Percentiles rank a stretch among this genome's conserved stretches.
Conservation (phyloP, 345 rosid species). For the Fremontodendron californicum region DNA sequence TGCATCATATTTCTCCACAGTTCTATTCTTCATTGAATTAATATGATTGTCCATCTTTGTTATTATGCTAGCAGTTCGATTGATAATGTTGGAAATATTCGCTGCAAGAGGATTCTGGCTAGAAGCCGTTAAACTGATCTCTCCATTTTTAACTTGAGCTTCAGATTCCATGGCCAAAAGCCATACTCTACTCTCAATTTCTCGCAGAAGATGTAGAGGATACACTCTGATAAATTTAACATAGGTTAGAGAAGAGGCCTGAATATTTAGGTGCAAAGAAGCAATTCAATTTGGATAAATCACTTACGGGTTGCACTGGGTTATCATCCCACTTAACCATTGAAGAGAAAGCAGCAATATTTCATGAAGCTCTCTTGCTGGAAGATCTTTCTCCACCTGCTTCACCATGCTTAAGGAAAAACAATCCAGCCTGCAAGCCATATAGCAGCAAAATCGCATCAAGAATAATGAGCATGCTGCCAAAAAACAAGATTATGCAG, state of each 20-base stretch:
- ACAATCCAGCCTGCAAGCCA: slow-evolving; percentile 74
- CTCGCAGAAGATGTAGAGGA: slow-evolving; percentile 89
- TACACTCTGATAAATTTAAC: slow-evolving; percentile 59
- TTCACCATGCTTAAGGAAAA: slow-evolving; percentile 95
- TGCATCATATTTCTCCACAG: slow-evolving; percentile 57
- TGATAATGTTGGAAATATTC: slow-evolving; percentile 62
- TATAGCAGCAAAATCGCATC: slow-evolving; percentile 8
- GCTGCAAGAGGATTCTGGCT: slow-evolving; percentile 41
- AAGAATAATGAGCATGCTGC: slow-evolving; percentile 11
- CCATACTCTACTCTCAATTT: slow-evolving; percentile 98
- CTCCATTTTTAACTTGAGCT: slow-evolving; percentile 73
- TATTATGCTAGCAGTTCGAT: slow-evolving; percentile 77
- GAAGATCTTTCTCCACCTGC: slow-evolving; percentile 92
- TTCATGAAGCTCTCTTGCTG: slow-evolving; percentile 87
- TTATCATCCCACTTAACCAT: slow-evolving; percentile 94
- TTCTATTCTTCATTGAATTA: slow-evolving; percentile 52
- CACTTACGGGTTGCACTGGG: slow-evolving; percentile 76
- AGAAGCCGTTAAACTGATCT: slow-evolving; percentile 38
- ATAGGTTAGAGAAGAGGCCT: slow-evolving; percentile 26
- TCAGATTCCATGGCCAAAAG: slow-evolving; percentile 97
- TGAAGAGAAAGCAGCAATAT: slow-evolving; percentile 86
- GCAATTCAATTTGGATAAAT: slow-evolving; percentile 19
- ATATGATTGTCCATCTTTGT: slow-evolving; percentile 93
- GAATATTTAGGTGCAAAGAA: neutral
- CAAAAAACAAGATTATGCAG: slow-evolving; percentile 6